Evolutionary conservation across 2,329 filamentous ascomycete species (phyloP).

Genomic region (Colletotrichum siamense): DNA sequence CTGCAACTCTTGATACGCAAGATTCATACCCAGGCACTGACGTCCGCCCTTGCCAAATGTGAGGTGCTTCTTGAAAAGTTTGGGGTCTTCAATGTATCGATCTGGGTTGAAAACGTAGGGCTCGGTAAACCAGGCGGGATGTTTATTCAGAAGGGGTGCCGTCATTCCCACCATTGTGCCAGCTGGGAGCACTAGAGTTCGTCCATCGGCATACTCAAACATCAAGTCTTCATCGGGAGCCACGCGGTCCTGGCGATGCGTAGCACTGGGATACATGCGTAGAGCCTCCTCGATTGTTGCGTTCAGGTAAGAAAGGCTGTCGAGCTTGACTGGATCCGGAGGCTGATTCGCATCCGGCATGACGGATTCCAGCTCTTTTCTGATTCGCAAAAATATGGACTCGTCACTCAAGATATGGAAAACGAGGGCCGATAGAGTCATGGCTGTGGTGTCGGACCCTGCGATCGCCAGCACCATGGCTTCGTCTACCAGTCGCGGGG

Average conservation of each 20-base stretch:
- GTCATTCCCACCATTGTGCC: neutral
- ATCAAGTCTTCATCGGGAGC: neutral
- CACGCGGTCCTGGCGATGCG: neutral
- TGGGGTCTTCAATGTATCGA: neutral
- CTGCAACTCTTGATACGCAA: neutral
- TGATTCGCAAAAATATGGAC: neutral
- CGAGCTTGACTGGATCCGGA: neutral
- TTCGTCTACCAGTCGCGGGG: neutral
- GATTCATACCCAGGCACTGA: neutral
- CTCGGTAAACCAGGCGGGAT: neutral
- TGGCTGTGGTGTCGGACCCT: neutral
- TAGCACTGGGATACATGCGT: neutral
- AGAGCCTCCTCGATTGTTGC: neutral
- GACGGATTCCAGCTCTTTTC: neutral
- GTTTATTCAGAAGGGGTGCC: neutral
- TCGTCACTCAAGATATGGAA: neutral
- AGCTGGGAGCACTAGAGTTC: neutral
- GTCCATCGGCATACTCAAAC: neutral
- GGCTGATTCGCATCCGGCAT: neutral
- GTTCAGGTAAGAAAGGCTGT: neutral
- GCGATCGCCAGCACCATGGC: neutral
- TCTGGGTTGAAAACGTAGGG: neutral
- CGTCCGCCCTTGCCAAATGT: neutral
- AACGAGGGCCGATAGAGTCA: neutral
- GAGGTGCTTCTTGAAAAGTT: neutral